phyloP scores from a whole-genome alignment of 2,329 filamentous ascomycete genomes.

The Nigrospora osmanthi region DNA sequence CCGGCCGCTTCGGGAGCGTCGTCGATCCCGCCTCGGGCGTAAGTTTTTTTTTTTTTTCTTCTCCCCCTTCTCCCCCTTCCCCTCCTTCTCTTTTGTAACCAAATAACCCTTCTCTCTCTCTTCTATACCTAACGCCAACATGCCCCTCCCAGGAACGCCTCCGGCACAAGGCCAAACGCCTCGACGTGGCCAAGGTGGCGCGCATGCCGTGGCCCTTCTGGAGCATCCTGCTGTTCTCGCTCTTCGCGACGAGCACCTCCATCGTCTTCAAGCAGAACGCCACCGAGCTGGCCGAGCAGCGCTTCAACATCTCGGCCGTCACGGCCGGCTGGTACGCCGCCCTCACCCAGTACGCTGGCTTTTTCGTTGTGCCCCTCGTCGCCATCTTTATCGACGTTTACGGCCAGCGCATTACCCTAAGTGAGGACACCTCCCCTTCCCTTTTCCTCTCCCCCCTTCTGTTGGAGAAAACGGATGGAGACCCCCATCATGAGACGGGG shows the following conservation, averaged over 20 bases:
- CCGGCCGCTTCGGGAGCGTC: constrained; percentile 35
- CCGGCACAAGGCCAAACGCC: constrained; percentile 51
- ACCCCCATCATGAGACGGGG: too few relatives aligned
- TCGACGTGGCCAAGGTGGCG: constrained; percentile 47
- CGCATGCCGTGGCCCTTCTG: constrained; percentile 54
- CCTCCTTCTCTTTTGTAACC: too few relatives aligned
- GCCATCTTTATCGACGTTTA: constrained; percentile 49
- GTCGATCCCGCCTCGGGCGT: constrained; percentile 48
- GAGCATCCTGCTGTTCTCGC: constrained; percentile 43
- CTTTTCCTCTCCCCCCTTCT: too few relatives aligned
- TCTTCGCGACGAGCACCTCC: constrained; percentile 51
- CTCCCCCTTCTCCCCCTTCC: too few relatives aligned
- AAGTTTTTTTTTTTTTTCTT: too few relatives aligned
- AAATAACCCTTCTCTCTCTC: too few relatives aligned
- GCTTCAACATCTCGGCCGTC: constrained; percentile 46
- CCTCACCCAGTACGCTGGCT: constrained; percentile 44
- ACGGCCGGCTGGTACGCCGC: constrained; percentile 54
- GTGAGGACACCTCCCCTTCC: constrained; percentile 16
- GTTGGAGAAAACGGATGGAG: too few relatives aligned
- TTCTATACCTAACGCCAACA: too few relatives aligned
- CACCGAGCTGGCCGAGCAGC: constrained; percentile 52
- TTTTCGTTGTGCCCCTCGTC: constrained; percentile 49
- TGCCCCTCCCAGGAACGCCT: constrained; percentile 27
- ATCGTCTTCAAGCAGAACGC: constrained; percentile 47
- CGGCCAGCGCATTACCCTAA: constrained; percentile 40